These are phyloP conservation scores for Pseudodiploospora longispora DNA, from an alignment of 2,329 filamentous ascomycete species.

Conservation along the genomic window DNA sequence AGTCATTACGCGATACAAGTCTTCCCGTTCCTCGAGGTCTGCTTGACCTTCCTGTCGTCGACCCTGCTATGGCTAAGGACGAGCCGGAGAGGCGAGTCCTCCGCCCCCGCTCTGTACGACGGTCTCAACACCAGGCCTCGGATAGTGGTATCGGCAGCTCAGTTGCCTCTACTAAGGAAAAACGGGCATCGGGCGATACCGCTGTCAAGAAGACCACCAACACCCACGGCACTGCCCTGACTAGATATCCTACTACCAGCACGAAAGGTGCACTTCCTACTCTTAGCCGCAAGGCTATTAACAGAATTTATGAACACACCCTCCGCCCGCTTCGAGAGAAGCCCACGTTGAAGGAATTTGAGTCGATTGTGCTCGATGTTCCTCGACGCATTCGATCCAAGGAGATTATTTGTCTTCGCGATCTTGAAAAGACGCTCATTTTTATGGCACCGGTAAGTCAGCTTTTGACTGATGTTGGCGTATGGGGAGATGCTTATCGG, in stretches of 20 bases:
- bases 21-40: constrained; percentile 53
- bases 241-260: constrained; percentile 46
- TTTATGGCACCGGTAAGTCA: constrained; percentile 90
- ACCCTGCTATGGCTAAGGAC: constrained; percentile 37
- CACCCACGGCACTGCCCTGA: constrained; percentile 47
- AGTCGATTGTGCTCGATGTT: constrained; percentile 68
- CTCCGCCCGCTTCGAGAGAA: constrained; percentile 71
- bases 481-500: constrained; percentile 60
- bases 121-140: constrained; percentile 60
- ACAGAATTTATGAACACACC: constrained; percentile 72
- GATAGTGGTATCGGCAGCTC: constrained; percentile 88
- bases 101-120: constrained; percentile 47
- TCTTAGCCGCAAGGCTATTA: constrained; percentile 61
- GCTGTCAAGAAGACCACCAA: constrained; percentile 30
- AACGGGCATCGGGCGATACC: constrained; percentile 35
- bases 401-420: constrained; percentile 82
- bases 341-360: constrained; percentile 67
- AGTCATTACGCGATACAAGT: constrained; percentile 44
- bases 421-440: constrained; percentile 88
- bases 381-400: constrained; percentile 73
- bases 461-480: constrained; percentile 43
- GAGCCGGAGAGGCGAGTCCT: constrained; percentile 40
- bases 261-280: constrained; percentile 44
- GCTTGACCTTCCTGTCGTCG: constrained; percentile 47
- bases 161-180: constrained; percentile 53